phyloP scores from a whole-genome alignment of 75 land plant species.

The Sequoiadendron giganteum region DNA sequence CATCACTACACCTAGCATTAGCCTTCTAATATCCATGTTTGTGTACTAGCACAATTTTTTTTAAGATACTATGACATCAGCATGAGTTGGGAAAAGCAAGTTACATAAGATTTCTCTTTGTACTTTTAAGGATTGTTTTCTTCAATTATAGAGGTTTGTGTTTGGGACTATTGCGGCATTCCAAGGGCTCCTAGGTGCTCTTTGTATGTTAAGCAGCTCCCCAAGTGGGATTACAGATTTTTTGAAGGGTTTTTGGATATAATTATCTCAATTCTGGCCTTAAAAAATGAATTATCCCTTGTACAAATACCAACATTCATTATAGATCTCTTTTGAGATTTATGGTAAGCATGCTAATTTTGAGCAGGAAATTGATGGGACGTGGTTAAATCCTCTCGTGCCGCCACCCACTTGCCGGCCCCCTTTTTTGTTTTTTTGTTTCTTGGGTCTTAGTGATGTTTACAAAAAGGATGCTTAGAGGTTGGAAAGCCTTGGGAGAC shows the following conservation, averaged over 20 bases:
- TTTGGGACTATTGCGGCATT: neutral
- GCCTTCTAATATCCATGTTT: neutral
- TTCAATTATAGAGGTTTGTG: neutral
- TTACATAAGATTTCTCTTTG: neutral
- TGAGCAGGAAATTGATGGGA: neutral
- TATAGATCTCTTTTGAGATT: neutral
- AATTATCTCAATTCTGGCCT: neutral
- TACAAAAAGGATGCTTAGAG: too few relatives aligned
- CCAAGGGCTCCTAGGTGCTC: neutral
- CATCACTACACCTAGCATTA: neutral
- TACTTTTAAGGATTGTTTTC: neutral
- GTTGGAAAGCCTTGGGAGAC: too few relatives aligned
- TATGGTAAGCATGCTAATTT: neutral
- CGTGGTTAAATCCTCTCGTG: too few relatives aligned
- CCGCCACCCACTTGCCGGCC: too few relatives aligned
- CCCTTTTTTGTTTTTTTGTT: too few relatives aligned
- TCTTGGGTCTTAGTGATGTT: too few relatives aligned
- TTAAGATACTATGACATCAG: neutral
- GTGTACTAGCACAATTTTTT: too few relatives aligned
- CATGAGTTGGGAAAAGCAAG: neutral
- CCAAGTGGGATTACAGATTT: neutral
- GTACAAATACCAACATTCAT: neutral
- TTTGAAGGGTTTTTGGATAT: neutral
- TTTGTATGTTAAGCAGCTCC: neutral
- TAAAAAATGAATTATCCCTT: neutral